Evolutionary conservation across 2,329 filamentous ascomycete genomes (phyloP), one percentile per base, ranked within the genome.

Genomic region (Trichocomaceae sp.): DNA sequence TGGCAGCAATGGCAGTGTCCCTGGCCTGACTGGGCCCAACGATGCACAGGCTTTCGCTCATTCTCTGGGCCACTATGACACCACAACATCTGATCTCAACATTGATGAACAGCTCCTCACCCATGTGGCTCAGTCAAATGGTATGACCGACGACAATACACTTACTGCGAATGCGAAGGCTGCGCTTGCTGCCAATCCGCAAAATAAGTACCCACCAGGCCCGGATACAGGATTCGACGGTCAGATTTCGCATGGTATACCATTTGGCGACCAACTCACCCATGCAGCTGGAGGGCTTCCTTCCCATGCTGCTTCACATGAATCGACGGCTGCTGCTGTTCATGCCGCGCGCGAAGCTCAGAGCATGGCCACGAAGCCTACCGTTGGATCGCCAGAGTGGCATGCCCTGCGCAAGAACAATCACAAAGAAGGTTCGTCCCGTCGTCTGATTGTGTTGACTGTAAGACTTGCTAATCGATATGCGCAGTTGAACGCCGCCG

Each of bases 351-450:
- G 79, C 31, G 78, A 79, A 60, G 76, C 74, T 15, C 76, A 77
- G 60, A 71, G 75, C 61, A 71, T 79, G 65, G 70, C 77, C 54
- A 74, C 80, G 56, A 97, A 96, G 72, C 91, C 91, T 7, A 83
- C 86, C 6, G 93, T 97, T n/a, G 93, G 93, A 2, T 93, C 90
- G 1, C 90, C 95, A 52, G 92, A 97, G 72, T 99, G 93, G 93
- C 93, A 99, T 71, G 95, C 95, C 71, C 85, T 95, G 64, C 84
- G 93, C 59, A 93, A 95, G 69, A 92, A 97, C 66, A 99, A 97
- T 61, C 93, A 99, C 76, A 99, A 99, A 82, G 92, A 97, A 80
- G 93, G 92, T 93, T 74, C 66, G 81, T 69, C 37, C n/a, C 46
- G 29, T n/a, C 41, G 7, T 41, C 26, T 54, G 6, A 10, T 13